Conservation (phyloP, 768 basidiomycete species). For the Phylloporus rhodoxanthus region DNA sequence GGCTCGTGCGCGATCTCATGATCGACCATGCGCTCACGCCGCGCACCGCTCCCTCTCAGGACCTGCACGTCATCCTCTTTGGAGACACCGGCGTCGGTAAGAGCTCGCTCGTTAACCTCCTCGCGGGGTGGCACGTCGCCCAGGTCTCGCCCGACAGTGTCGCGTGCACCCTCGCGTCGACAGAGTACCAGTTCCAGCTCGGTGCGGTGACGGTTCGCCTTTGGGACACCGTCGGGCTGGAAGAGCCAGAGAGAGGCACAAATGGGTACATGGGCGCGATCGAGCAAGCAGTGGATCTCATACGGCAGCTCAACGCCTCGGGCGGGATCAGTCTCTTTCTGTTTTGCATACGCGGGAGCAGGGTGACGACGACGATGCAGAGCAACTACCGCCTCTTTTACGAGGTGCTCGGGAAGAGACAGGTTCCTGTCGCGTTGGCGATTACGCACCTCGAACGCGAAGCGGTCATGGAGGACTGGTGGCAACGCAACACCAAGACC, state of each 20-base stretch:
- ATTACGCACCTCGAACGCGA: slow-evolving; percentile 37
- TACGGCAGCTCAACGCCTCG: slow-evolving; percentile 22
- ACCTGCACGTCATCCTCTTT: slow-evolving; percentile 35
- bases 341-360: slow-evolving; percentile 30
- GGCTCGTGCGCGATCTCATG: slow-evolving; percentile 20
- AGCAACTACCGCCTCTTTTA: slow-evolving; percentile 34
- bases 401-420: slow-evolving; percentile 34
- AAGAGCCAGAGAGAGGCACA: slow-evolving; percentile 16
- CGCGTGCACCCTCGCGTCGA: slow-evolving; percentile 29
- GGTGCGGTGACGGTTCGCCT: slow-evolving; percentile 19
- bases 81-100: slow-evolving; percentile 37
- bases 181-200: slow-evolving; percentile 24
- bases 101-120: slow-evolving; percentile 35
- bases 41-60: slow-evolving; percentile 13
- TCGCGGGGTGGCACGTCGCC: slow-evolving; percentile 29
- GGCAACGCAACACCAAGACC: slow-evolving; percentile 21
- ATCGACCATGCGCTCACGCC: slow-evolving; percentile 20
- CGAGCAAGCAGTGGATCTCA: slow-evolving; percentile 26
- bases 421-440: slow-evolving; percentile 36
- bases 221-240: slow-evolving; percentile 32
- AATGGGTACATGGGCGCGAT: slow-evolving; percentile 24
- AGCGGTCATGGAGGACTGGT: slow-evolving; percentile 28
- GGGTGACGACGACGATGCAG: slow-evolving; percentile 25
- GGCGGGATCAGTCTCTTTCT: slow-evolving; percentile 29
- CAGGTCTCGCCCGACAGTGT: slow-evolving; percentile 21